Percentiles rank a stretch among this genome's conserved stretches.
phyloP scores from a whole-genome alignment of 139 green algal genomes.

The Tetraselmis striata region DNA sequence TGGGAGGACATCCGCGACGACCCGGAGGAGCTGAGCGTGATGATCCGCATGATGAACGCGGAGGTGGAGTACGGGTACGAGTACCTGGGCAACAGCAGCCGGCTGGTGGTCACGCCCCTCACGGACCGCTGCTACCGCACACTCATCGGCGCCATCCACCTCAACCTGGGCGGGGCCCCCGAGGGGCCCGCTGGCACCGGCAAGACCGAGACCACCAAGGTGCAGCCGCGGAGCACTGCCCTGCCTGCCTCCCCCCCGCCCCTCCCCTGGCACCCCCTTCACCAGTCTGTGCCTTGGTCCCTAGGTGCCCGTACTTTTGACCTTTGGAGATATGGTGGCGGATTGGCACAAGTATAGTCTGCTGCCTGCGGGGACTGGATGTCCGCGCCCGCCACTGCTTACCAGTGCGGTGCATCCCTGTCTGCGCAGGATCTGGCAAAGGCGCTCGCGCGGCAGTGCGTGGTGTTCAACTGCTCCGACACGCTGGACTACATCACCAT shows the following conservation, averaged over 20 bases:
- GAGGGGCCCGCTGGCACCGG: constrained; percentile 59
- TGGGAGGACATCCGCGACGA: constrained; percentile 50
- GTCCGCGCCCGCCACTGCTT: too few relatives aligned
- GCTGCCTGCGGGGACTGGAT: too few relatives aligned
- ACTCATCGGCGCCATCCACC: constrained; percentile 64
- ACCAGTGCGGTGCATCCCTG: too few relatives aligned
- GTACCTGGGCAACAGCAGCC: constrained; percentile 63
- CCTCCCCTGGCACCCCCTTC: neutral
- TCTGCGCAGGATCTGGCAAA: constrained; percentile 62
- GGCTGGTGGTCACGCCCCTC: constrained; percentile 68
- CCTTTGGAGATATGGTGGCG: too few relatives aligned
- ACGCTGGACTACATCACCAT: constrained; percentile 57
- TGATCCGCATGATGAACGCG: constrained; percentile 72
- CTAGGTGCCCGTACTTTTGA: too few relatives aligned
- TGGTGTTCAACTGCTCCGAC: constrained; percentile 82
- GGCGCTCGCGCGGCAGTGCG: constrained; percentile 67
- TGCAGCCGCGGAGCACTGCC: too few relatives aligned
- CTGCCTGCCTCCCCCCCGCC: neutral
- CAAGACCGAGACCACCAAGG: constrained; percentile 81
- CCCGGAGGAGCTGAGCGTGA: constrained; percentile 37
- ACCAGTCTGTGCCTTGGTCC: neutral
- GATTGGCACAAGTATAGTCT: too few relatives aligned
- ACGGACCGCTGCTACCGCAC: constrained; percentile 76
- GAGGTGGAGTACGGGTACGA: constrained; percentile 72
- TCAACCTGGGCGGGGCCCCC: constrained; percentile 67